Evolutionary conservation across 805 yeast genomes (phyloP), one percentile per base, ranked within the genome.

Genomic region (Pichia californica): DNA sequence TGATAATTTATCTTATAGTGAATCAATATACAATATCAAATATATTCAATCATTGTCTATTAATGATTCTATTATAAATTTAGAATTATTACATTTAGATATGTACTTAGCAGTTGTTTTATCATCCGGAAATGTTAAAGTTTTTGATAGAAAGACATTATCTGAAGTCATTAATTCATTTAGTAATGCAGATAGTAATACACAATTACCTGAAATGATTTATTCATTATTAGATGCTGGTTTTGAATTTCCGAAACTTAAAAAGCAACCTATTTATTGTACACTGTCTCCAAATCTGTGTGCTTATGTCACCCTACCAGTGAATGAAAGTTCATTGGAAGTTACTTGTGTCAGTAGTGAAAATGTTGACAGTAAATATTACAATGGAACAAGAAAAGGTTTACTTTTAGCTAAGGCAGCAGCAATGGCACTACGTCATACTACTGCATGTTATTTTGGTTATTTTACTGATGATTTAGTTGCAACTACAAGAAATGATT

Each of bases 381-480:
- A 40, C 3, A 38, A 51, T 15, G 41, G 41, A 4, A 50, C 52
- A 19, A 54, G 41, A 35, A 55, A 53, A 27, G 68, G 68, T 3
- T 64, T 66, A 13, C 44, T 70, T 32, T 58, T 63, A n/a, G 52
- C 70, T 2, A 62, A 77, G 1, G 71, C 84, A 0, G 79, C 77
- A 1, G 81, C 77, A 0, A 61, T 86, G 40, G 86, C 94, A 0
- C 68, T 74, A 25, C 63, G 79, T 7, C 88, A 84, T 58, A 77
- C 93, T 0, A 71, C 73, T 43, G 76, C 88, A 0, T 85, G 89
- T 52, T 84, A 81, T 59, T 70, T 79, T 37, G 82, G 76, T 41
- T 66, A 76, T 8, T 73, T 77, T 43, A 72, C 82, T 4, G 95
- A 87, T 54, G 96, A 88, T 52, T 59, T 88, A 42, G 63, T 83